Conservation (phyloP, 306 rosid genomes). For the Sesbania bispinosa region DNA sequence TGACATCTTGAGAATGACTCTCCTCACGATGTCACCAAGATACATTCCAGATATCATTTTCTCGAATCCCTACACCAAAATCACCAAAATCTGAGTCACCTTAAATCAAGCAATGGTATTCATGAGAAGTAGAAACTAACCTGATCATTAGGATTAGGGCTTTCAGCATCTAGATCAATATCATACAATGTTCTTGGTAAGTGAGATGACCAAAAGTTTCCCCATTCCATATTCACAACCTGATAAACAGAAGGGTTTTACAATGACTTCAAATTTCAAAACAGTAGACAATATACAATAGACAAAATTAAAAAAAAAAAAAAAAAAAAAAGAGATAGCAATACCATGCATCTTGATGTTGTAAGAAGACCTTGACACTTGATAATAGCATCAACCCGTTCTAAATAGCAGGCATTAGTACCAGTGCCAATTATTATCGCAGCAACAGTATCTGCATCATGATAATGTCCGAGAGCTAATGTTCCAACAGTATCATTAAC, state of each 20-base stretch:
- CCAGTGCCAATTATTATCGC: slow-evolving; percentile 79
- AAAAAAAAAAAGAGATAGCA: not conserved
- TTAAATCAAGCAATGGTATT: slow-evolving; percentile 7
- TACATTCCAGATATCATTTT: slow-evolving; percentile 90
- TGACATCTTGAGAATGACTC: slow-evolving; percentile 71
- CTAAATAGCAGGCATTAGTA: slow-evolving; percentile 85
- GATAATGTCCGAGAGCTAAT: slow-evolving; percentile 73
- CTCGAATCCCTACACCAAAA: slow-evolving; percentile 70
- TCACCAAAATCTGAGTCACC: slow-evolving; percentile 14
- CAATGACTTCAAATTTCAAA: not conserved
- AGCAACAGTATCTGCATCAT: slow-evolving; percentile 77
- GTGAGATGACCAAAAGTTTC: slow-evolving; percentile 81
- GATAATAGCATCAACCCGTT: slow-evolving; percentile 75
- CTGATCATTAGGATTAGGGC: slow-evolving; percentile 86
- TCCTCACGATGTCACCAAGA: slow-evolving; percentile 85
- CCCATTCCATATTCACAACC: slow-evolving; percentile 94
- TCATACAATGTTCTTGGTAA: slow-evolving; percentile 75
- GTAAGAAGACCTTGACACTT: slow-evolving; percentile 74
- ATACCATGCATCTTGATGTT: slow-evolving; percentile 72
- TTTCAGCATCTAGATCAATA: slow-evolving; percentile 61
- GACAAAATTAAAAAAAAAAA: not conserved
- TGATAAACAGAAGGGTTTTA: slow-evolving; percentile 25
- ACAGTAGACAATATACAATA: not conserved
- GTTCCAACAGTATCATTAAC: slow-evolving; percentile 84
- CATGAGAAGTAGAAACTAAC: slow-evolving; percentile 31